Percentiles rank a stretch among this genome's conserved stretches.
phyloP scores from a whole-genome alignment of 108 stramenopile species.

The Craspedostauros australis region DNA sequence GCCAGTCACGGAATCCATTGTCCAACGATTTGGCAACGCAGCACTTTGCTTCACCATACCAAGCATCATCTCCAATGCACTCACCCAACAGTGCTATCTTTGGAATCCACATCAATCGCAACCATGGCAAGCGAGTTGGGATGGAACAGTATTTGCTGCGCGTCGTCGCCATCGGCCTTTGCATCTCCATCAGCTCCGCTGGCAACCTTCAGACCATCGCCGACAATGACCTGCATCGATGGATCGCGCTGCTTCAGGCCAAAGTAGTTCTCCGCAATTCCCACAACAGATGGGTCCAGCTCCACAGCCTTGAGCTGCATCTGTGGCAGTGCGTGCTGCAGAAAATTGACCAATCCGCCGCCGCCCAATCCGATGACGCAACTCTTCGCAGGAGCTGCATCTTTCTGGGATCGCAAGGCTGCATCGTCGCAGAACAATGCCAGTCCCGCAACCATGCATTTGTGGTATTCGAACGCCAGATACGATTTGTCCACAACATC shows the following conservation, averaged over 20 bases:
- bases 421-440: too few relatives aligned
- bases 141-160: not conserved
- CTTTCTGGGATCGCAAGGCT: too few relatives aligned
- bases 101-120: constrained; percentile 22
- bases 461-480: constrained; percentile 14
- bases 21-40: not conserved
- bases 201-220: not conserved
- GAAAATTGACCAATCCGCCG: constrained; percentile 13
- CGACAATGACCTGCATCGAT: not conserved
- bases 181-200: not conserved
- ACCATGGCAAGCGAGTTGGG: constrained; percentile 2
- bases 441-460: too few relatives aligned
- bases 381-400: too few relatives aligned
- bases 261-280: constrained; percentile 13
- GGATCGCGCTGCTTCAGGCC: not conserved
- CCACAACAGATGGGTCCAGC: constrained; percentile 7
- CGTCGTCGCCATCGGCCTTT: not conserved
- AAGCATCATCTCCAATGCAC: not conserved
- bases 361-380: constrained; percentile 23
- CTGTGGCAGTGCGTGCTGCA: constrained; percentile 7
- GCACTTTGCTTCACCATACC: not conserved
- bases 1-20: not conserved
- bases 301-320: constrained; percentile 2
- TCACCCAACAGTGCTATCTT: constrained; percentile 12
- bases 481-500: constrained; percentile 5